phyloP scores from a whole-genome alignment of 2,329 filamentous ascomycete species.

The Arthrobotrys iridis region DNA sequence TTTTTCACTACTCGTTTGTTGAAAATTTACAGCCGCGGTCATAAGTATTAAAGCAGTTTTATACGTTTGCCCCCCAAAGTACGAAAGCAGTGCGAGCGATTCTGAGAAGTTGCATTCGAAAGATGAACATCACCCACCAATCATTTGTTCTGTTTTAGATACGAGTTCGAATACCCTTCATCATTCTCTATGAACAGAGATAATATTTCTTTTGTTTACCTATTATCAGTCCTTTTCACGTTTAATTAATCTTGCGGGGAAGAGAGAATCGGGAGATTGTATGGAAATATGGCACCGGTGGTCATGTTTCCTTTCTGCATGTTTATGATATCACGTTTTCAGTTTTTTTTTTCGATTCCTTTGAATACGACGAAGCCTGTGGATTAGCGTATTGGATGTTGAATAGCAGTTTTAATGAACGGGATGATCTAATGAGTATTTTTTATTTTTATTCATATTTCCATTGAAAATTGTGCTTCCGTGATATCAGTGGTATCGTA shows the following conservation, averaged over 20 bases:
- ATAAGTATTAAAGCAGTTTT: slow-evolving; percentile 31
- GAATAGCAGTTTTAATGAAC: slow-evolving; percentile 13
- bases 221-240: not conserved
- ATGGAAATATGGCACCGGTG: slow-evolving; percentile 36
- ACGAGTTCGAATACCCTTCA: too few species aligned
- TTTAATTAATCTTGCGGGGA: not conserved
- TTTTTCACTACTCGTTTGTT: not conserved
- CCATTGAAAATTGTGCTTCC: not conserved
- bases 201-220: too few species aligned
- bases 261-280: not conserved
- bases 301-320: slow-evolving; percentile 23
- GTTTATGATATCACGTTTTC: not conserved
- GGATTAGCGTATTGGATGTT: not conserved
- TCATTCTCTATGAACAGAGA: too few species aligned
- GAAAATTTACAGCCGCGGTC: slow-evolving; percentile 27
- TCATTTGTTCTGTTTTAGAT: too few species aligned
- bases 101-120: too few species aligned
- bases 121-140: not conserved
- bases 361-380: not conserved
- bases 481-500: not conserved
- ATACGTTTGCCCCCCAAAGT: too few species aligned
- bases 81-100: not conserved
- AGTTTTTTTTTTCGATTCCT: not conserved
- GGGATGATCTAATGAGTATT: not conserved
- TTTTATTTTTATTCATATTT: too few species aligned